Percentiles rank a stretch among this genome's conserved stretches.
Evolutionary conservation across 2,329 filamentous ascomycete species (phyloP).

Genomic region (Cercospora janseana): DNA sequence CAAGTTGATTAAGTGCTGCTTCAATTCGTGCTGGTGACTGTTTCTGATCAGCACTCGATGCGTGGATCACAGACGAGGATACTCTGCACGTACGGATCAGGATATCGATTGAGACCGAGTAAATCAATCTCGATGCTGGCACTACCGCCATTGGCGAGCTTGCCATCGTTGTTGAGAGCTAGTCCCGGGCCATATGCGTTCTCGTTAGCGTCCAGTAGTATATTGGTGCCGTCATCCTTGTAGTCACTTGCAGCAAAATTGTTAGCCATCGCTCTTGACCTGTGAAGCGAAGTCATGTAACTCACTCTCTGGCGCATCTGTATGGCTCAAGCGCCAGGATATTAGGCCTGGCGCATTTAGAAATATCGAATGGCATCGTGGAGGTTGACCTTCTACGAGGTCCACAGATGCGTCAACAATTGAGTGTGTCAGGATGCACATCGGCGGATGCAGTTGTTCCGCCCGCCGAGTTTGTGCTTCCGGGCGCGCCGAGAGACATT

Average conservation of each 20-base stretch:
- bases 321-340: slow-evolving; percentile 55
- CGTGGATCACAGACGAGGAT: slow-evolving; percentile 8
- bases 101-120: slow-evolving; percentile 84
- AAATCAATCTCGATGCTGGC: slow-evolving; percentile 67
- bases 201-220: slow-evolving; percentile 96
- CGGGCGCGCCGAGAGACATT: neutral
- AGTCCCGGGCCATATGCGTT: slow-evolving; percentile 90
- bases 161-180: slow-evolving; percentile 49
- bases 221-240: slow-evolving; percentile 94
- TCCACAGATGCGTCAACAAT: slow-evolving; percentile 16
- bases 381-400: slow-evolving; percentile 19
- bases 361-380: slow-evolving; percentile 48
- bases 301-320: slow-evolving; percentile 55
- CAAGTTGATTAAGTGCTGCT: slow-evolving; percentile 79
- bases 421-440: neutral
- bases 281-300: slow-evolving; percentile 45
- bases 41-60: slow-evolving; percentile 15
- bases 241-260: slow-evolving; percentile 63
- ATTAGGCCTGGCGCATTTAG: slow-evolving; percentile 52
- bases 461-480: neutral
- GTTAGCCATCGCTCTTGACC: slow-evolving; percentile 25
- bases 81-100: slow-evolving; percentile 64
- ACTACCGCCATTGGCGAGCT: slow-evolving; percentile 47
- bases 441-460: slow-evolving; percentile 5
- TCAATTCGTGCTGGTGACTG: slow-evolving; percentile 79